Conservation (phyloP, 2,329 filamentous ascomycete species). For the Sarocladiaceae sp. region DNA sequence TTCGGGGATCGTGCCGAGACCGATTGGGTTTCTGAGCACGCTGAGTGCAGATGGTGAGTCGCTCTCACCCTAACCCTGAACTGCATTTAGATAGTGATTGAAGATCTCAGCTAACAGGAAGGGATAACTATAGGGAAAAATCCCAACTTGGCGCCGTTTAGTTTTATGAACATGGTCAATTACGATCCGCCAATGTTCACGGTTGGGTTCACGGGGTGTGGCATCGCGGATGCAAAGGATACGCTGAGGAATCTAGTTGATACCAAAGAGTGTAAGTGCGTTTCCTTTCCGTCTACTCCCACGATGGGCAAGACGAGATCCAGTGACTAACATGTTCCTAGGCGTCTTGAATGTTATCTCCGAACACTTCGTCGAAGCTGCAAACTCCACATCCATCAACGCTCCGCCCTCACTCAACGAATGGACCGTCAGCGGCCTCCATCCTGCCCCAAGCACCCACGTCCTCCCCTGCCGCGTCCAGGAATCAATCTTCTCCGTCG, state of each 20-base stretch:
- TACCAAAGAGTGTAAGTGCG: constrained; percentile 64
- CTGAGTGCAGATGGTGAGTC: constrained; percentile 56
- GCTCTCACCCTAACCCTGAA: too few species aligned
- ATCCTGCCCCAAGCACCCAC: constrained; percentile 56
- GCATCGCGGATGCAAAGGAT: constrained; percentile 43
- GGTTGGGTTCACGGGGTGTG: constrained; percentile 46
- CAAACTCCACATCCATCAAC: constrained; percentile 76
- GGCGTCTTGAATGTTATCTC: constrained; percentile 85
- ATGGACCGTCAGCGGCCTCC: constrained; percentile 75
- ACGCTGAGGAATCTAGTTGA: constrained; percentile 70
- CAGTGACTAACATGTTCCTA: too few species aligned
- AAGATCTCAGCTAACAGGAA: too few species aligned
- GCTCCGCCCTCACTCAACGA: constrained; percentile 73
- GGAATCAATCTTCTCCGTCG: constrained; percentile 79
- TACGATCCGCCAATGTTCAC: constrained; percentile 86
- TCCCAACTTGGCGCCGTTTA: constrained; percentile 80
- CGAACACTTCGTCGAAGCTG: constrained; percentile 81
- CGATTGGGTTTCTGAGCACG: constrained; percentile 64
- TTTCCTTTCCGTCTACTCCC: too few species aligned
- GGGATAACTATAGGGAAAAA: too few species aligned
- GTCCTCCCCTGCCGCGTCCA: constrained; percentile 70
- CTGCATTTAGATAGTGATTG: too few species aligned
- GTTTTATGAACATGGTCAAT: constrained; percentile 77
- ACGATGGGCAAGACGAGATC: too few species aligned
- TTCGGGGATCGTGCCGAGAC: constrained; percentile 75